Conservation (phyloP, 495 filamentous ascomycete species). For the Chaetomium cochliodes region DNA sequence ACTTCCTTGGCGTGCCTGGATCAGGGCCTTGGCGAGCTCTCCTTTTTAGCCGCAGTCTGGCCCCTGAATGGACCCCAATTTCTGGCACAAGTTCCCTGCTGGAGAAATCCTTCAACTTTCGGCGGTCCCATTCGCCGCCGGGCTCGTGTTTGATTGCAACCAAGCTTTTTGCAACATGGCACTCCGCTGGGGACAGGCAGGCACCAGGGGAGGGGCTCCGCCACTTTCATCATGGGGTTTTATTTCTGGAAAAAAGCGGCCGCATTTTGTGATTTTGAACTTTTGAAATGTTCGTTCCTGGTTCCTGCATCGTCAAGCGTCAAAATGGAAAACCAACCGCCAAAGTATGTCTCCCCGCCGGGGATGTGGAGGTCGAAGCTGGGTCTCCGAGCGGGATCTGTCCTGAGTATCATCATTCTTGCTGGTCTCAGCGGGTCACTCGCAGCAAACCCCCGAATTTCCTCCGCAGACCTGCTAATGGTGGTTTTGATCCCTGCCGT, state of each 20-base stretch:
- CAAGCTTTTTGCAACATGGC: background rate
- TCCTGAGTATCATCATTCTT: background rate
- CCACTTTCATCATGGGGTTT: conserved; percentile 2
- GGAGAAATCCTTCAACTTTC: background rate
- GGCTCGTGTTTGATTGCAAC: background rate
- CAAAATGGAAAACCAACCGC: conserved; percentile 5
- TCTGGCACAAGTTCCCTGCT: background rate
- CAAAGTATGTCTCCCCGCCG: conserved; percentile 21
- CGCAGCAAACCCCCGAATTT: background rate
- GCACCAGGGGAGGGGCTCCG: background rate
- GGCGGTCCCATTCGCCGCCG: background rate
- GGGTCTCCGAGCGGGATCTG: background rate
- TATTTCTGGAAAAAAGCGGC: background rate
- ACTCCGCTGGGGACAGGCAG: background rate
- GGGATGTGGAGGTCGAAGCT: conserved; percentile 15
- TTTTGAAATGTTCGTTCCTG: too few species aligned
- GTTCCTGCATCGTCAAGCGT: background rate
- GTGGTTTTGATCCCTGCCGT: conserved; percentile 12
- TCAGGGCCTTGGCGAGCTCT: background rate
- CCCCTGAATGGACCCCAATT: background rate
- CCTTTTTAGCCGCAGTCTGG: background rate
- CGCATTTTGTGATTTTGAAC: background rate
- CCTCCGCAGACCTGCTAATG: background rate
- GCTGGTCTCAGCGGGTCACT: conserved; percentile 5
- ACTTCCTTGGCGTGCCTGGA: background rate